phyloP scores from a whole-genome alignment of 805 yeast species.

The Suhomyces sp. region DNA sequence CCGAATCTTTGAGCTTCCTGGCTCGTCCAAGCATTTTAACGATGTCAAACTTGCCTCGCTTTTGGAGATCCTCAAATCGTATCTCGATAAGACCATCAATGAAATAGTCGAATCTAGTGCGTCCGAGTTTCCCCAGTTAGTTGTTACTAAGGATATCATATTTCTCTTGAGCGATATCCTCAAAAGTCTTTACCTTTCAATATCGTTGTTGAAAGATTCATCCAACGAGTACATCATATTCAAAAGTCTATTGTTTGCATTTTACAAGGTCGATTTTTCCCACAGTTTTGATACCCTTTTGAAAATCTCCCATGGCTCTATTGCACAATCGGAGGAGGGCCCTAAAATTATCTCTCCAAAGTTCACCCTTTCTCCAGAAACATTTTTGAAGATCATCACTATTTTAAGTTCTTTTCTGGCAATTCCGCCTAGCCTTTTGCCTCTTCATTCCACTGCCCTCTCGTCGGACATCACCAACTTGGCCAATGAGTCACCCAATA shows the following conservation, averaged over 20 bases:
- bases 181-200: constrained; percentile 16
- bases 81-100: constrained; percentile 13
- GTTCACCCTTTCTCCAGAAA: constrained; percentile 25
- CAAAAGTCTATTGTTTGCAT: constrained; percentile 21
- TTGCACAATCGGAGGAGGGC: background rate
- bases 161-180: constrained; percentile 25
- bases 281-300: constrained; percentile 16
- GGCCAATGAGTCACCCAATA: constrained; percentile 18
- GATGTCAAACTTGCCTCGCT: constrained; percentile 14
- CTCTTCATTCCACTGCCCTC: constrained; percentile 15
- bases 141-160: constrained; percentile 24
- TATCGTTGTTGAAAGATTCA: constrained; percentile 10
- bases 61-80: constrained; percentile 16
- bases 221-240: constrained; percentile 16
- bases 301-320: constrained; percentile 7
- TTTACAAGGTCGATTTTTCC: constrained; percentile 24
- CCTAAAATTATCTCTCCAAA: constrained; percentile 13
- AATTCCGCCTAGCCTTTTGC: constrained; percentile 21
- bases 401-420: constrained; percentile 23
- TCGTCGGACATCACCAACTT: constrained; percentile 29
- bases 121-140: constrained; percentile 11
- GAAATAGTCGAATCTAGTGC: constrained; percentile 11
- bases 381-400: constrained; percentile 22
- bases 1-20: constrained; percentile 19
- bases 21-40: constrained; percentile 11